Evolutionary conservation across 495 filamentous ascomycete species (phyloP).

Genomic region (Filosporella fistucella): DNA sequence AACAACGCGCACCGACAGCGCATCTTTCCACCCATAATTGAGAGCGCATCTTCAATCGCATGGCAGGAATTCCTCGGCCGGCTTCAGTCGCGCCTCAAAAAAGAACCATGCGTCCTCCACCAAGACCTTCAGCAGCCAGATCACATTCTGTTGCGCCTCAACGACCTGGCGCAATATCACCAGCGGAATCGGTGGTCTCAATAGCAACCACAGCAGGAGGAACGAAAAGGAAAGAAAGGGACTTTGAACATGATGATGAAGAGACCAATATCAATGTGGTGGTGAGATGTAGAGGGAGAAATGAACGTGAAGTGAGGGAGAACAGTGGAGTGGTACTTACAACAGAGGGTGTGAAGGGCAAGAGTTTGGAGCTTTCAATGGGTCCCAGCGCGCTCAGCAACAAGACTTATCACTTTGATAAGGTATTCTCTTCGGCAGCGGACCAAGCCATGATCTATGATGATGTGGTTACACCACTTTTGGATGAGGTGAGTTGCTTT

Average conservation of each 20-base stretch:
- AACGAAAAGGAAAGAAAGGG: slow-evolving; percentile 75
- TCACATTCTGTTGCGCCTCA: slow-evolving; percentile 35
- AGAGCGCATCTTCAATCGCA: slow-evolving; percentile 23
- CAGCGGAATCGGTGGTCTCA: slow-evolving; percentile 58
- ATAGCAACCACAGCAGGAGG: slow-evolving; percentile 38
- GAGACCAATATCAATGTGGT: slow-evolving; percentile 98
- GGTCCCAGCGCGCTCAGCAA: slow-evolving; percentile 88
- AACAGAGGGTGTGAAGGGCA: slow-evolving; percentile 82
- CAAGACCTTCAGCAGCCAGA: slow-evolving; percentile 37
- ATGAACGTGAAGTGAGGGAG: slow-evolving; percentile 84
- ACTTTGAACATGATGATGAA: slow-evolving; percentile 69
- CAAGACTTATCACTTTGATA: slow-evolving; percentile 95
- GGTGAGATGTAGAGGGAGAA: slow-evolving; percentile 88
- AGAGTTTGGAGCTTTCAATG: slow-evolving; percentile 82
- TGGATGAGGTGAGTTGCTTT: slow-evolving; percentile 71
- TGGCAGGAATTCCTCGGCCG: slow-evolving; percentile 54
- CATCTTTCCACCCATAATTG: not conserved
- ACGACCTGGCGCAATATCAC: slow-evolving; percentile 50
- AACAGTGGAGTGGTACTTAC: slow-evolving; percentile 88
- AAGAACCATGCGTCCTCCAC: slow-evolving; percentile 54
- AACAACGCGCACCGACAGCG: slow-evolving; percentile 1
- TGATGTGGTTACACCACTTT: slow-evolving; percentile 84
- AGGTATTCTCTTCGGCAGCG: slow-evolving; percentile 92
- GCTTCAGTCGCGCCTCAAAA: slow-evolving; percentile 43
- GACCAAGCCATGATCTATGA: slow-evolving; percentile 92